phyloP scores from a whole-genome alignment of 1,139 yeast species.

The Scheffersomyces cryptocercus region DNA sequence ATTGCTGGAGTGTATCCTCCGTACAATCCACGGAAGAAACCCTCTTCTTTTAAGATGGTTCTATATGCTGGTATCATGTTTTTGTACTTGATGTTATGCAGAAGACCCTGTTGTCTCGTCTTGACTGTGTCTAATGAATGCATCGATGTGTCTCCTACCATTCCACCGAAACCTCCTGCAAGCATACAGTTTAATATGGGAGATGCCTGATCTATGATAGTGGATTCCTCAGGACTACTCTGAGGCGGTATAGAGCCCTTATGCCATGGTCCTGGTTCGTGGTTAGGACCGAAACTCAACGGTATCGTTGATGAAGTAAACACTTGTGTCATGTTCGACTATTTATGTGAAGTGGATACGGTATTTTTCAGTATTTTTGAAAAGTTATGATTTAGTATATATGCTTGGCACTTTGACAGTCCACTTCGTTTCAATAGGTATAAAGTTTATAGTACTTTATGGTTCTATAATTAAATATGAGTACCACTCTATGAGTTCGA shows the following conservation, averaged over 20 bases:
- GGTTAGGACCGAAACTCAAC: constrained; percentile 33
- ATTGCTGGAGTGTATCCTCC: constrained; percentile 93
- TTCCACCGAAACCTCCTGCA: constrained; percentile 96
- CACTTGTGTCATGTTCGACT: constrained; percentile 27
- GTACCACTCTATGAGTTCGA: no score
- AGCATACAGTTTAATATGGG: constrained; percentile 66
- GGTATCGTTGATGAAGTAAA: constrained; percentile 48
- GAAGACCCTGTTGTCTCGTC: constrained; percentile 94
- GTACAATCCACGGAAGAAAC: constrained; percentile 79
- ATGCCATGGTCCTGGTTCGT: constrained; percentile 12
- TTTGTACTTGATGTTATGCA: constrained; percentile 63
- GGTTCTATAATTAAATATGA: no score
- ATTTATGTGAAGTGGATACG: no score
- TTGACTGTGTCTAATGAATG: constrained; percentile 95
- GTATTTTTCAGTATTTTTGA: no score
- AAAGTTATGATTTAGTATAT: no score
- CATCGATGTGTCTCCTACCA: constrained; percentile 90
- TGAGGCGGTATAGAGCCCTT: constrained; percentile 6
- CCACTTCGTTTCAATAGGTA: no score
- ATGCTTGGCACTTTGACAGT: no score
- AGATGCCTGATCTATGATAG: constrained; percentile 15
- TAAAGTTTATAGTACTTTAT: no score
- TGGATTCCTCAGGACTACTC: not conserved
- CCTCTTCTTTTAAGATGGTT: constrained; percentile 79
- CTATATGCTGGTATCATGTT: constrained; percentile 68